phyloP scores from a whole-genome alignment of 169 alveolate genomes.

The Theileria luwenshuni region DNA sequence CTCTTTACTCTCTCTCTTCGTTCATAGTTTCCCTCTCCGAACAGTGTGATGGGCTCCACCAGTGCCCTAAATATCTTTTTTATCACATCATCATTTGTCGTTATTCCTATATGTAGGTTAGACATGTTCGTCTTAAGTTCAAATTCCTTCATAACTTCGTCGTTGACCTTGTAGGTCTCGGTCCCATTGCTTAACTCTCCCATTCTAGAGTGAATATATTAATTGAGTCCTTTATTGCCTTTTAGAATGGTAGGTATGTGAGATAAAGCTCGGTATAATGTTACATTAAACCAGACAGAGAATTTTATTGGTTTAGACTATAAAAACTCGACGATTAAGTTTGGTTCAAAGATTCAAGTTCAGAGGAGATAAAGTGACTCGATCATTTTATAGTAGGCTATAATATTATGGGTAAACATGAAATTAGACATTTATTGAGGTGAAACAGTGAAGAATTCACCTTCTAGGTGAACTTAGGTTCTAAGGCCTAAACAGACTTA shows the following conservation, averaged over 20 bases:
- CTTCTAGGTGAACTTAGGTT: conserved; percentile 39
- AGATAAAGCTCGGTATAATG: no score
- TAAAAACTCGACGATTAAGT: no score
- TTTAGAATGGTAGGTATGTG: no score
- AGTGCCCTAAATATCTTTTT: conserved; percentile 71
- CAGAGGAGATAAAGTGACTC: no score
- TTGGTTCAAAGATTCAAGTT: no score
- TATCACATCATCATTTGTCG: conserved; percentile 74
- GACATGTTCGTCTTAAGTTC: conserved; percentile 72
- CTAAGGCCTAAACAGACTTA: no score
- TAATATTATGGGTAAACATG: no score
- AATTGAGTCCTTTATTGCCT: no score
- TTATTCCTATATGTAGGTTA: conserved; percentile 71
- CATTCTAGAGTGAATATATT: conserved; percentile 38
- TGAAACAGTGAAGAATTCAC: conserved; percentile 31
- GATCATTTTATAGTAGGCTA: no score
- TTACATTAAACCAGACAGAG: no score
- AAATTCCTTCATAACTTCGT: conserved; percentile 70
- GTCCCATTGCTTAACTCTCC: conserved; percentile 36
- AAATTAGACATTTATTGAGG: conserved; percentile 25
- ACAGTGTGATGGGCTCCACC: conserved; percentile 76
- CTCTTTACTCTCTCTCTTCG: conserved; percentile 75
- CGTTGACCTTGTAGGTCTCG: conserved; percentile 41
- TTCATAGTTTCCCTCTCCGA: conserved; percentile 80
- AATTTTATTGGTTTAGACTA: no score